Percentiles rank a stretch among this genome's conserved stretches.
Evolutionary conservation across 352 stramenopile genomes (phyloP).

Genomic region (Pythium brachiatum): DNA sequence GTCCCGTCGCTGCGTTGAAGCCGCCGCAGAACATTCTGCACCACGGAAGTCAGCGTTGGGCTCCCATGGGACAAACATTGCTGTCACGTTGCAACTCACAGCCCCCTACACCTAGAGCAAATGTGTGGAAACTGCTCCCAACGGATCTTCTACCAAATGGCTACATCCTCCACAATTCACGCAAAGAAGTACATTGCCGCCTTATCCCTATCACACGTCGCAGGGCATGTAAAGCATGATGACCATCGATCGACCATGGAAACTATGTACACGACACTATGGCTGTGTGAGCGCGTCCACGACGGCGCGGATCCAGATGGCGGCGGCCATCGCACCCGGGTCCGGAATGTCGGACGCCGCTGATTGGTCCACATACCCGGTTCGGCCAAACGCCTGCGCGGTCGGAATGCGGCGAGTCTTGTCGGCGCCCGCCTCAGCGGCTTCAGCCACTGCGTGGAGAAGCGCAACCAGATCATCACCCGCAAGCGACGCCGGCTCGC

Average conservation of each 20-base stretch:
- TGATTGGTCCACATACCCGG: constrained; percentile 90
- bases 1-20: background rate
- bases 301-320: constrained; percentile 84
- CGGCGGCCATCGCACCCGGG: constrained; percentile 92
- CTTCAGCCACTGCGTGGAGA: constrained; percentile 50
- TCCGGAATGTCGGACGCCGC: constrained; percentile 88
- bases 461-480: constrained; percentile 28
- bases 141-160: constrained; percentile 1
- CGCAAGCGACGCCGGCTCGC: constrained; percentile 15
- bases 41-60: background rate
- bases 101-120: background rate
- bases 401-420: constrained; percentile 88
- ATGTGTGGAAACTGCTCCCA: background rate
- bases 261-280: background rate
- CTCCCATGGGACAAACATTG: background rate
- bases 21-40: background rate
- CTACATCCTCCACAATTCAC: background rate
- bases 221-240: background rate
- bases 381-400: constrained; percentile 62
- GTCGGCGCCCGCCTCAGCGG: constrained; percentile 88
- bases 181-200: background rate
- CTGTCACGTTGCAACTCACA: background rate
- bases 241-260: background rate
- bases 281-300: constrained; percentile 35
- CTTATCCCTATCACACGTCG: background rate